Percentiles rank a stretch among this genome's conserved stretches.
Conservation (phyloP, 495 filamentous ascomycete species). For the Glonium stellatum region DNA sequence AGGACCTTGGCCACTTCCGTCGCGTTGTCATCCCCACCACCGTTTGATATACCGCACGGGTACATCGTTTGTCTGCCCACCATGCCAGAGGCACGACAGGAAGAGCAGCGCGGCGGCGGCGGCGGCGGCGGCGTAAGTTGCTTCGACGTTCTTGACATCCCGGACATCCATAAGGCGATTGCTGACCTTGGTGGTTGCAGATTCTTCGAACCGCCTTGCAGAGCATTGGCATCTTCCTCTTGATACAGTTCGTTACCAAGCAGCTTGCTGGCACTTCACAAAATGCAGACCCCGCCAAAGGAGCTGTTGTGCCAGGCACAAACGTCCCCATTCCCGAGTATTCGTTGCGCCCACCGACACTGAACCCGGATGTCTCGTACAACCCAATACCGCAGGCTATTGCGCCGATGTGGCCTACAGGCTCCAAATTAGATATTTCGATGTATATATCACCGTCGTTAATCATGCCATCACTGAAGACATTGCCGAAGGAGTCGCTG, state of each 20-base stretch:
- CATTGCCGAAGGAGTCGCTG: conserved; percentile 47
- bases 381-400: conserved; percentile 67
- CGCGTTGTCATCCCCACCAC: neutral
- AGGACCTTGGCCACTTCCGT: neutral
- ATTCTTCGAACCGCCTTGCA: conserved; percentile 53
- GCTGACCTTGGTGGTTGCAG: conserved; percentile 26
- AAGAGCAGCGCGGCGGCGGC: conserved; percentile 19
- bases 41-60: neutral
- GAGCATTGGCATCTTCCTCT: conserved; percentile 62
- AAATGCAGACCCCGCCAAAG: conserved; percentile 38
- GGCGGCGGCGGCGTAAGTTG: conserved; percentile 16
- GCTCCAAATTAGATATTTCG: conserved; percentile 72
- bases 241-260: conserved; percentile 56
- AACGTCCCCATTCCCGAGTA: conserved; percentile 58
- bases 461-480: conserved; percentile 57
- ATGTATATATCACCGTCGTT: conserved; percentile 77
- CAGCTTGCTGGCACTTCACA: conserved; percentile 47
- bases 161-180: neutral
- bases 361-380: conserved; percentile 58
- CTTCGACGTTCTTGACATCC: neutral
- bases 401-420: conserved; percentile 78
- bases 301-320: conserved; percentile 18
- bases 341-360: conserved; percentile 51
- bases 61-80: neutral
- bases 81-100: conserved; percentile 20